Evolutionary conservation across 2,329 filamentous ascomycete species (phyloP), one percentile per base, ranked within the genome.

Genomic region (Epichloe baconii): DNA sequence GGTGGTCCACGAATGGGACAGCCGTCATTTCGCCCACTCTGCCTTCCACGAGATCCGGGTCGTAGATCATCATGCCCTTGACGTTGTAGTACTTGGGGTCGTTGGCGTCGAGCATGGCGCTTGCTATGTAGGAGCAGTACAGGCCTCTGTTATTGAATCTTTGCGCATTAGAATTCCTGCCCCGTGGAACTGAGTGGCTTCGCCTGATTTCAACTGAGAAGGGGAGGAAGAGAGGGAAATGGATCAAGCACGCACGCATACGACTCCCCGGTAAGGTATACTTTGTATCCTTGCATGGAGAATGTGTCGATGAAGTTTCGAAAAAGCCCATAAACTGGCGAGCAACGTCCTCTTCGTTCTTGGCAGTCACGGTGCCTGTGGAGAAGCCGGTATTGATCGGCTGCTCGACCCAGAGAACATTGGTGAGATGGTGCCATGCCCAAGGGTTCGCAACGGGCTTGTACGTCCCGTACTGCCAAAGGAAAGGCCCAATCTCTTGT

Each of bases 251-350:
- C 51, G 11, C 43, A 53, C 51, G 44, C 84, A 58, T 85, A 88
- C 0, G 77, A 83, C 64, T 76, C 85, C 6, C 86, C 87, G 0
- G 85, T 75, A 52, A 93, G 77, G 64, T 85, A 91, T 10, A 88
- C 76, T 56, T 85, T 85, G 58, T 77, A 79, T 7, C 76, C 75
- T 19, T 85, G 73, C 59, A 87, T 71, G 15, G 67, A 71, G 57
- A 89, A 89, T 0, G 81, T 81, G 37, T 86, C 72, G 53, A 88
- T 68, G 58, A 88, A 89, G 68, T 88, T 88, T 83, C 82, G 74
- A 89, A 68, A 68, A 88, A 93, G 48, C 83, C 83, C 14, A 85
- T 71, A 62, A 91, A 88, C 57, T 90, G 77, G 14, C 69, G 67
- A 0, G 84, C 83, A 1, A 84, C 73, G 55, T 88, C 84, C 26